phyloP scores from a whole-genome alignment of 192 early-diverging fungal genomes.

The Borealophlyctis nickersoniae region DNA sequence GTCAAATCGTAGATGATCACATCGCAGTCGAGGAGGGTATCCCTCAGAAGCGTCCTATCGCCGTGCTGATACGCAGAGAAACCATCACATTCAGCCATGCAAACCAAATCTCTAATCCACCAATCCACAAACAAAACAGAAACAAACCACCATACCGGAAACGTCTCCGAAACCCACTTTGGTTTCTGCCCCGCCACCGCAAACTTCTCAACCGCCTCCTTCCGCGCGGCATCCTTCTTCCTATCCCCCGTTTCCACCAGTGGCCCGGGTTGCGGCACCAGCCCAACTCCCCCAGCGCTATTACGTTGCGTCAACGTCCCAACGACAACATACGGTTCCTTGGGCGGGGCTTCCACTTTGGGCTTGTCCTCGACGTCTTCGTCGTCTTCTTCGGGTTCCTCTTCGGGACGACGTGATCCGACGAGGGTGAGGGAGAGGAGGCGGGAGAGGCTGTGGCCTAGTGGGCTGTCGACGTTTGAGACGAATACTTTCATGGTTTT shows the following conservation, averaged over 20 bases:
- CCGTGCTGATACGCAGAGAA: slow-evolving; percentile 21
- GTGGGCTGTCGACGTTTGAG: slow-evolving; percentile 49
- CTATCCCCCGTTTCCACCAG: slow-evolving; percentile 58
- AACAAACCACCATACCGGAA: slow-evolving; percentile 26
- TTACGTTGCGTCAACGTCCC: slow-evolving; percentile 37
- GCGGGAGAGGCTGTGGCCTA: slow-evolving; percentile 53
- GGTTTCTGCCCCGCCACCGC: slow-evolving; percentile 37
- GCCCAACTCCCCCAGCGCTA: neutral
- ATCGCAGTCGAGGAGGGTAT: slow-evolving; percentile 41
- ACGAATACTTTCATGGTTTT: slow-evolving; percentile 41
- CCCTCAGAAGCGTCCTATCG: slow-evolving; percentile 39
- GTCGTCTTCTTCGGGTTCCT: slow-evolving; percentile 44
- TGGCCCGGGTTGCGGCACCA: slow-evolving; percentile 25
- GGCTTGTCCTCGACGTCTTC: slow-evolving; percentile 30
- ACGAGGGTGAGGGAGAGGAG: slow-evolving; percentile 44
- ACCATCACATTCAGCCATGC: slow-evolving; percentile 2
- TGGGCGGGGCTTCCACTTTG: slow-evolving; percentile 19
- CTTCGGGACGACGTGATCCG: slow-evolving; percentile 41
- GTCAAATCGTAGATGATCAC: slow-evolving; percentile 58
- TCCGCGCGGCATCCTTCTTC: slow-evolving; percentile 44
- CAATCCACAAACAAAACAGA: neutral
- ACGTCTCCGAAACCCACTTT: slow-evolving; percentile 44
- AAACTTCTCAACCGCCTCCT: slow-evolving; percentile 58
- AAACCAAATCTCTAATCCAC: slow-evolving; percentile 5
- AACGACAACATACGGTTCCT: slow-evolving; percentile 43